Evolutionary conservation across 495 filamentous ascomycete genomes (phyloP).

Genomic region (Lasiosphaeriaceae sp.): DNA sequence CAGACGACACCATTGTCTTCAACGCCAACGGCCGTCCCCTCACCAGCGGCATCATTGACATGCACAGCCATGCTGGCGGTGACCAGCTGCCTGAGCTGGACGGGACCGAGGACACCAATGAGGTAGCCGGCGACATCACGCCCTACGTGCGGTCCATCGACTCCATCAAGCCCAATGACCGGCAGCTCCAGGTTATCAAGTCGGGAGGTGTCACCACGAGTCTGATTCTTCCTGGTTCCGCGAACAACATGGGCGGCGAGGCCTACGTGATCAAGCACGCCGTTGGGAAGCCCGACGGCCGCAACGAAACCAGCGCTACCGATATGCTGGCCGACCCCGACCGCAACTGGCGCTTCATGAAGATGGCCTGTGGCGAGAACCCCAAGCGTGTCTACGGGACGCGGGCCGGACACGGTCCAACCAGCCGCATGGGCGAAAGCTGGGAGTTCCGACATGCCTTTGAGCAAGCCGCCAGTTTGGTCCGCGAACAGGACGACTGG

Average conservation of each 20-base stretch:
- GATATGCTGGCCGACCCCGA: slow-evolving; percentile 48
- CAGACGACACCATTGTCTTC: slow-evolving; percentile 39
- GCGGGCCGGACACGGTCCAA: slow-evolving; percentile 35
- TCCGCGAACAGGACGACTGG: slow-evolving; percentile 56
- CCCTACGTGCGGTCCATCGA: slow-evolving; percentile 59
- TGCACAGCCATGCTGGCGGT: slow-evolving; percentile 60
- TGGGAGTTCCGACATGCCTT: slow-evolving; percentile 62
- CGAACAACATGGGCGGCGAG: slow-evolving; percentile 66
- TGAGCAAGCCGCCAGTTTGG: slow-evolving; percentile 49
- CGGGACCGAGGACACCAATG: slow-evolving; percentile 49
- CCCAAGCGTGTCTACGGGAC: slow-evolving; percentile 51
- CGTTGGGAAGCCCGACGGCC: slow-evolving; percentile 41
- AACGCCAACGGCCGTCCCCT: slow-evolving; percentile 55
- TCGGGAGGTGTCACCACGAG: slow-evolving; percentile 66
- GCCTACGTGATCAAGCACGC: slow-evolving; percentile 61
- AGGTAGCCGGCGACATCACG: slow-evolving; percentile 48
- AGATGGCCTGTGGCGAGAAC: slow-evolving; percentile 72
- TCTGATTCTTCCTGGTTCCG: slow-evolving; percentile 60
- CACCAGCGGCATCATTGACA: slow-evolving; percentile 62
- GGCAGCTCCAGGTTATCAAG: slow-evolving; percentile 56
- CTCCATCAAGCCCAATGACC: slow-evolving; percentile 46
- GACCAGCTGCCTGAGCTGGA: slow-evolving; percentile 36
- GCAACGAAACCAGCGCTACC: slow-evolving; percentile 48
- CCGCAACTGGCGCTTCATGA: slow-evolving; percentile 56
- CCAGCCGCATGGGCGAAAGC: slow-evolving; percentile 54